A percentile compares a stretch with the other conserved stretches of the same genome.
Evolutionary conservation across 495 filamentous ascomycete species (phyloP).

Genomic region (Corynascus novoguineensis): DNA sequence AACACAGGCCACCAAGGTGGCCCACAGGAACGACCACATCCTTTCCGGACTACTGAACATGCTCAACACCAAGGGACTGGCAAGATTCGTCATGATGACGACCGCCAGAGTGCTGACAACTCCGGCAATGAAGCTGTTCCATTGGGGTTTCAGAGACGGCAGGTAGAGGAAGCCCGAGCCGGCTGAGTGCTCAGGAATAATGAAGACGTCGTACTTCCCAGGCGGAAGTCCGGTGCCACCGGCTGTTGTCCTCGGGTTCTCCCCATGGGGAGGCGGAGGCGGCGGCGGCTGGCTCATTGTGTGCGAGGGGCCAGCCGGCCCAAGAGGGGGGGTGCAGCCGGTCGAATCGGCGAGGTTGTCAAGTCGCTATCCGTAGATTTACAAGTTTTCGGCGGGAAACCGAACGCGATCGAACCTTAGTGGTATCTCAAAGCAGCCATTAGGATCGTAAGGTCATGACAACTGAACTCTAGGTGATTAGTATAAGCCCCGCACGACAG

Average conservation of each 20-base stretch:
- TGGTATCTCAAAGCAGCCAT: constrained; percentile 39
- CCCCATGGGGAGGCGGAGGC: constrained; percentile 66
- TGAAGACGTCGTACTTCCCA: constrained; percentile 94
- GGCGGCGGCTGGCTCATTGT: constrained; percentile 47
- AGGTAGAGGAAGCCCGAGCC: constrained; percentile 91
- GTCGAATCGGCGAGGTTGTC: no score
- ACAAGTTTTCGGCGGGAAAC: constrained; percentile 2
- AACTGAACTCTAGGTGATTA: constrained; percentile 3
- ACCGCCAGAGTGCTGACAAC: constrained; percentile 64
- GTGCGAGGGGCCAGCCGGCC: constrained; percentile 20
- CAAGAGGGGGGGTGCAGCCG: not conserved
- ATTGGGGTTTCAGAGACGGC: constrained; percentile 74
- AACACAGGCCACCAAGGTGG: constrained; percentile 1
- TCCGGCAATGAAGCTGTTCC: constrained; percentile 88
- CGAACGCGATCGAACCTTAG: constrained; percentile 24
- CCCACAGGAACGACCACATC: constrained; percentile 5
- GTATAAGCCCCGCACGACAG: not conserved
- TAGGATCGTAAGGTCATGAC: constrained; percentile 26
- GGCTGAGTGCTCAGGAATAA: constrained; percentile 89
- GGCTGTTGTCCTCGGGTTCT: constrained; percentile 49
- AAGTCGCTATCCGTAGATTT: not conserved
- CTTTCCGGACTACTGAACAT: constrained; percentile 43
- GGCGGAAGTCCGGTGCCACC: constrained; percentile 57
- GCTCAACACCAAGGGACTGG: constrained; percentile 62
- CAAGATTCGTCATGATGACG: constrained; percentile 59